Evolutionary conservation across 257 asterid genomes (phyloP).

Genomic region (Buddleja alternifolia): DNA sequence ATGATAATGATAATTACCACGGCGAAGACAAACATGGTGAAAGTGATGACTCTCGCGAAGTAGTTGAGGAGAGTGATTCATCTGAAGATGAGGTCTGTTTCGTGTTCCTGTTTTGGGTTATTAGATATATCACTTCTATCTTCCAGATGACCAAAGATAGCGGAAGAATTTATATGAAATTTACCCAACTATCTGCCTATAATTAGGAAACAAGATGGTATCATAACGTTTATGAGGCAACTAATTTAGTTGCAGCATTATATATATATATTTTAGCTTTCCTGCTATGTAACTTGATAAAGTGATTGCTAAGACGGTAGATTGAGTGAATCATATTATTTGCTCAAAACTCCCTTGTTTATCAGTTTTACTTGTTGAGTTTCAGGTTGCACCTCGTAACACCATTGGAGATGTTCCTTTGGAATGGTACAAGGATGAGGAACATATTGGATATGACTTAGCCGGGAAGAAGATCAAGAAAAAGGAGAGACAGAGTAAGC

Average conservation of each 20-base stretch:
- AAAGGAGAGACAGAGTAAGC: conserved; percentile 76
- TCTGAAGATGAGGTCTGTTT: conserved; percentile 81
- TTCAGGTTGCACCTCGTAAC: conserved; percentile 88
- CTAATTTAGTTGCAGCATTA: conserved; percentile 2
- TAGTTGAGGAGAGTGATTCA: conserved; percentile 75
- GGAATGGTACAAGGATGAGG: conserved; percentile 91
- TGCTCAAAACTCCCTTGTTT: not conserved
- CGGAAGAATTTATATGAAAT: not conserved
- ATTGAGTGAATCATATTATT: not conserved
- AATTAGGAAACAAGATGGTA: not conserved
- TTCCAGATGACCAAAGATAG: not conserved
- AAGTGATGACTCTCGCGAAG: conserved; percentile 53
- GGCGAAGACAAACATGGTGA: conserved; percentile 36
- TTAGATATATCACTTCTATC: not conserved
- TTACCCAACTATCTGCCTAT: not conserved
- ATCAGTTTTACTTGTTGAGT: conserved; percentile 20
- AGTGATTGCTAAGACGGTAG: not conserved
- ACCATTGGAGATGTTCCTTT: conserved; percentile 90
- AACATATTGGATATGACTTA: conserved; percentile 87
- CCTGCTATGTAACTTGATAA: not conserved
- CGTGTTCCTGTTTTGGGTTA: conserved; percentile 14
- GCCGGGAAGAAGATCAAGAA: conserved; percentile 93
- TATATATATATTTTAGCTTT: conserved; percentile 4
- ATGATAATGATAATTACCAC: conserved; percentile 25
- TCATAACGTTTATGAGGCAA: not conserved